Percentiles rank a stretch among this genome's conserved stretches.
phyloP scores from a whole-genome alignment of 169 alveolate species.

The Babesia bovis region DNA sequence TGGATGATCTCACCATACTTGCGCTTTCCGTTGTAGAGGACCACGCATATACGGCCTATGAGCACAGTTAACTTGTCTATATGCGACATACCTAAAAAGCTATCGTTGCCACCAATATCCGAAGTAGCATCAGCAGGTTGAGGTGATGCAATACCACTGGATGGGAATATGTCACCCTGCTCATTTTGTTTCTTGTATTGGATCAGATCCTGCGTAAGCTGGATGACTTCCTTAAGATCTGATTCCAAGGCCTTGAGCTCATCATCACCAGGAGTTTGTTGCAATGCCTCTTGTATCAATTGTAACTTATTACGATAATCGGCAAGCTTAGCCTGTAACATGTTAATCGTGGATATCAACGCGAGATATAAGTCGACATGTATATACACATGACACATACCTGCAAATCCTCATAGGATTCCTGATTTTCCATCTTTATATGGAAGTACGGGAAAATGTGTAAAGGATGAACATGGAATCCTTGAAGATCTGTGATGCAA shows the following conservation, averaged over 20 bases:
- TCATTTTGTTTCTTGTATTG: slow-evolving; percentile 48
- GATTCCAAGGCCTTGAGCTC: slow-evolving; percentile 40
- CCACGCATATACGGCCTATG: slow-evolving; percentile 59
- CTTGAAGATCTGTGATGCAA: too few relatives aligned
- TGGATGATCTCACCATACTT: slow-evolving; percentile 52
- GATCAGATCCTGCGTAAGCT: slow-evolving; percentile 54
- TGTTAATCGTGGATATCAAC: not conserved
- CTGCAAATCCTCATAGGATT: slow-evolving; percentile 31
- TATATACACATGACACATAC: too few relatives aligned
- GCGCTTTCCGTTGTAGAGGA: slow-evolving; percentile 60
- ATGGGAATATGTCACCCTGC: not conserved
- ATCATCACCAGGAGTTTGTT: slow-evolving; percentile 56
- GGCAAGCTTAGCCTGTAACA: slow-evolving; percentile 50
- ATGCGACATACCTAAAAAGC: slow-evolving; percentile 9
- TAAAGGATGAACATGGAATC: too few relatives aligned
- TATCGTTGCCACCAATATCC: slow-evolving; percentile 2
- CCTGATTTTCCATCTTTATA: slow-evolving; percentile 12
- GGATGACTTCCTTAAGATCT: slow-evolving; percentile 62
- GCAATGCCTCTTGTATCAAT: slow-evolving; percentile 48
- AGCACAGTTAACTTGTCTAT: not conserved
- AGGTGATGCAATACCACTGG: not conserved
- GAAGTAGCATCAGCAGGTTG: slow-evolving; percentile 18
- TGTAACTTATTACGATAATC: slow-evolving; percentile 50
- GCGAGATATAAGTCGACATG: not conserved
- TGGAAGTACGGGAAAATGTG: not conserved